phyloP scores from a whole-genome alignment of 2,329 filamentous ascomycete genomes.

The Talaromyces marneffei region DNA sequence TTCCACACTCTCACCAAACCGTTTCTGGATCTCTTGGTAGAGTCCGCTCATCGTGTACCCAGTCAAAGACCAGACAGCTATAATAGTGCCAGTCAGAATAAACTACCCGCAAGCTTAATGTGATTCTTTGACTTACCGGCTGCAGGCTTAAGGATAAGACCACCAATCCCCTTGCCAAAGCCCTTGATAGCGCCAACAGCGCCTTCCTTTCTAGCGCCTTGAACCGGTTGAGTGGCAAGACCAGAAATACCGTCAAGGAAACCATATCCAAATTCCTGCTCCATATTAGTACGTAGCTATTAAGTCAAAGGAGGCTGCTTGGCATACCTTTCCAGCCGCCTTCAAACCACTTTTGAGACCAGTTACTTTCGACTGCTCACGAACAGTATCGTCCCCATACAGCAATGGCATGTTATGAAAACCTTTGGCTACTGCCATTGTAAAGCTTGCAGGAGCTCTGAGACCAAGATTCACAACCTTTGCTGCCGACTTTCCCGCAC shows the following conservation, averaged over 20 bases:
- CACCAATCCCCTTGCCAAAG: constrained; percentile 76
- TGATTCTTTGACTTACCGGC: constrained; percentile 53
- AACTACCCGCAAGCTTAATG: background rate
- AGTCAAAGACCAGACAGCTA: constrained; percentile 63
- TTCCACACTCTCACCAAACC: constrained; percentile 63
- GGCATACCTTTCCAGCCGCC: constrained; percentile 62
- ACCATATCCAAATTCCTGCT: constrained; percentile 63
- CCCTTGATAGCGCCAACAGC: constrained; percentile 67
- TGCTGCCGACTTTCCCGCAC: constrained; percentile 56
- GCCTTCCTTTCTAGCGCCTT: constrained; percentile 62
- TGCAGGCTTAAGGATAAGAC: constrained; percentile 73
- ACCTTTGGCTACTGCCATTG: constrained; percentile 72
- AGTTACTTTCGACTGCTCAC: constrained; percentile 72
- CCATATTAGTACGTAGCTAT: background rate
- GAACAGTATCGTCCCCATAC: constrained; percentile 77
- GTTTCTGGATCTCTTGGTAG: constrained; percentile 67
- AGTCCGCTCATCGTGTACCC: constrained; percentile 80
- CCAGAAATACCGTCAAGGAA: constrained; percentile 78
- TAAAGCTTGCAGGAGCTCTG: constrained; percentile 78
- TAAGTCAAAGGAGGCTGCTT: background rate
- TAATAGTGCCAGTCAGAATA: background rate
- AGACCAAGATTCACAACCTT: constrained; percentile 71
- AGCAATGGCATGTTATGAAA: constrained; percentile 82
- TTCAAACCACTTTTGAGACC: constrained; percentile 68
- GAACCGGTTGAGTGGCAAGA: constrained; percentile 69